Percentiles rank a stretch among this genome's conserved stretches.
These are phyloP conservation scores for Pyrenochaeta sp. DNA, from an alignment of 2,329 filamentous ascomycete genomes.

Conservation along the genomic window DNA sequence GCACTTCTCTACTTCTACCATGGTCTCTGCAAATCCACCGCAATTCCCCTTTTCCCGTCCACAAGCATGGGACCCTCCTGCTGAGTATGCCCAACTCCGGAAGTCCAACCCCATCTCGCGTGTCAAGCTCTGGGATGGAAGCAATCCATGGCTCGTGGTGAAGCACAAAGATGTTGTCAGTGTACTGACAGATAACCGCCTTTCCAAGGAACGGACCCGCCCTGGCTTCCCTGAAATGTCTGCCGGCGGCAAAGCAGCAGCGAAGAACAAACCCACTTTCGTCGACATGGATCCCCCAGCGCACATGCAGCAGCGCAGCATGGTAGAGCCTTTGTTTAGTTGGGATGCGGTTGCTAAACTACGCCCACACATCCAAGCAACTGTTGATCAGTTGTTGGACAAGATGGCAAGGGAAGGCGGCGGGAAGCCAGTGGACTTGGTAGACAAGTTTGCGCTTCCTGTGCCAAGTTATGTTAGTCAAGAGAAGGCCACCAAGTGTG, in stretches of 20 bases:
- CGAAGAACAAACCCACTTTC: slow-evolving; percentile 60
- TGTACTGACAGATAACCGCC: slow-evolving; percentile 56
- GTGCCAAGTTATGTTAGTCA: slow-evolving; percentile 53
- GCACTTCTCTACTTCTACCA: slow-evolving; percentile 4
- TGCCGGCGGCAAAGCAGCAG: slow-evolving; percentile 58
- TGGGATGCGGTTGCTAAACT: slow-evolving; percentile 32
- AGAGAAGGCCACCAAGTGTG: too few species aligned
- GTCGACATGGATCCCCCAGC: slow-evolving; percentile 43
- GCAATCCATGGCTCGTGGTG: slow-evolving; percentile 57
- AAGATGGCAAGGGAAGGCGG: slow-evolving; percentile 49
- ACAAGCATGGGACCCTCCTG: slow-evolving; percentile 51
- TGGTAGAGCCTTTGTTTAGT: slow-evolving; percentile 58
- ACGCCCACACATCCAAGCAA: slow-evolving; percentile 58
- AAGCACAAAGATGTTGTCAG: slow-evolving; percentile 59
- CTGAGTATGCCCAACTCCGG: slow-evolving; percentile 56
- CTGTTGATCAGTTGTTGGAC: slow-evolving; percentile 55
- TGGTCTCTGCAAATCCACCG: background rate
- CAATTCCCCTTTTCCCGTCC: slow-evolving; percentile 54
- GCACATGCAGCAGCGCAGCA: slow-evolving; percentile 58
- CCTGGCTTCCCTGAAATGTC: slow-evolving; percentile 60
- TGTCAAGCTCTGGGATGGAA: slow-evolving; percentile 59
- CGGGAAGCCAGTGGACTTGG: slow-evolving; percentile 53
- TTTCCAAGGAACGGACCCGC: slow-evolving; percentile 53
- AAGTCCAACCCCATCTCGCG: slow-evolving; percentile 55
- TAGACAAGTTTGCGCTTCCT: slow-evolving; percentile 58